Conservation (phyloP, 768 basidiomycete genomes). For the Brasilioporus rufonigricans region DNA sequence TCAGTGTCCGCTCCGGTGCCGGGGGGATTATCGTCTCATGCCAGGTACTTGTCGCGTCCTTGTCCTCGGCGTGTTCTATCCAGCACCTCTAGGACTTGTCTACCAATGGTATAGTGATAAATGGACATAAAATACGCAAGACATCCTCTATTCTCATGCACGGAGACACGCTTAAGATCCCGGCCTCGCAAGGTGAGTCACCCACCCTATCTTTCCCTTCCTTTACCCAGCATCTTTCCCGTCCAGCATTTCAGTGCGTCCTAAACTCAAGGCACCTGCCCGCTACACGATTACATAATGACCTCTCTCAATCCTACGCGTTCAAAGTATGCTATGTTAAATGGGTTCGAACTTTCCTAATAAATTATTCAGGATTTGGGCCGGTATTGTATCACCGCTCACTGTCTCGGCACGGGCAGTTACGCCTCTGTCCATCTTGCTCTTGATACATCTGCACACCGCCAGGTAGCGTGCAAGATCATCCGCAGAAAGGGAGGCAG, state of each 20-base stretch:
- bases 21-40: conserved; percentile 79
- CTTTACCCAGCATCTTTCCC: not conserved
- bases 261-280: conserved; percentile 53
- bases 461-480: conserved; percentile 84
- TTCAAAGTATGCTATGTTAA: conserved; percentile 45
- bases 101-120: conserved; percentile 71
- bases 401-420: conserved; percentile 76
- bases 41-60: conserved; percentile 44
- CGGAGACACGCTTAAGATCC: conserved; percentile 67
- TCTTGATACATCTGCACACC: conserved; percentile 56
- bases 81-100: conserved; percentile 58
- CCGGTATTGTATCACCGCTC: conserved; percentile 69
- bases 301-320: conserved; percentile 50
- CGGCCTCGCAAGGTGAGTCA: conserved; percentile 55
- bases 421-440: conserved; percentile 84
- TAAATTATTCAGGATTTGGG: conserved; percentile 50
- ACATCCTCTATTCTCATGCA: conserved; percentile 72
- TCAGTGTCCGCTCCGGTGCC: conserved; percentile 63
- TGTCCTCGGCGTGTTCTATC: not conserved
- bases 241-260: conserved; percentile 63
- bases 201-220: not conserved
- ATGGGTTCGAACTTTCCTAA: not conserved
- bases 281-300: conserved; percentile 56
- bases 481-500: conserved; percentile 57
- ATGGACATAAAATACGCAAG: conserved; percentile 66